Percentiles rank a stretch among this genome's conserved stretches.
These are phyloP conservation scores for Imleria badia DNA, from an alignment of 768 basidiomycete genomes.

Conservation along the genomic window DNA sequence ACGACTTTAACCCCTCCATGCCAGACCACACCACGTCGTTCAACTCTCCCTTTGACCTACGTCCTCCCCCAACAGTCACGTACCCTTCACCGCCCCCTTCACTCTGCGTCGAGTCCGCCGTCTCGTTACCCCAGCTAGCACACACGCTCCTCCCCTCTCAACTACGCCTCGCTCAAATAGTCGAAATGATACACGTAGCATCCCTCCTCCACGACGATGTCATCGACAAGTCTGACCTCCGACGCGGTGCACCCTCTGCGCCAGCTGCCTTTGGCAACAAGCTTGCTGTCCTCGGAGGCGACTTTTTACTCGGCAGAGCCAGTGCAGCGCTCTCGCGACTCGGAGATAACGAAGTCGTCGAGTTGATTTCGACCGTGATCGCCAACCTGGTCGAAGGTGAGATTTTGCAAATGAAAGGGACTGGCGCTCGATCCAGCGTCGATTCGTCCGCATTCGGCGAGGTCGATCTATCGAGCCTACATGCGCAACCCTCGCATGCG, in stretches of 20 bases:
- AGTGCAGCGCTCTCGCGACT: conserved; percentile 84
- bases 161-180: conserved; percentile 88
- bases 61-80: conserved; percentile 28
- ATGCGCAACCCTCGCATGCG: conserved; percentile 37
- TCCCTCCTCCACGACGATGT: conserved; percentile 93
- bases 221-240: conserved; percentile 68
- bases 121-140: conserved; percentile 33
- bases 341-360: conserved; percentile 87
- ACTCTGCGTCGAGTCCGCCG: conserved; percentile 15
- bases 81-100: conserved; percentile 29
- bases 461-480: conserved; percentile 39
- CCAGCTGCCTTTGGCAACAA: conserved; percentile 88
- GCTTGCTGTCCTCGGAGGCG: conserved; percentile 89
- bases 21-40: conserved; percentile 75
- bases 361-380: conserved; percentile 88
- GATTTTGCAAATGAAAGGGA: conserved; percentile 68
- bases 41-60: conserved; percentile 52
- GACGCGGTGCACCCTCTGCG: conserved; percentile 67
- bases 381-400: conserved; percentile 97
- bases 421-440: no score
- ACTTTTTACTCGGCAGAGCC: conserved; percentile 92
- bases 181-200: conserved; percentile 98
- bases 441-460: background rate
- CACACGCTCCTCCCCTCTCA: conserved; percentile 73
- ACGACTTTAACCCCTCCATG: conserved; percentile 91